These are phyloP conservation scores for Boletus fagicola DNA, from an alignment of 768 basidiomycete species.

Conservation along the genomic window DNA sequence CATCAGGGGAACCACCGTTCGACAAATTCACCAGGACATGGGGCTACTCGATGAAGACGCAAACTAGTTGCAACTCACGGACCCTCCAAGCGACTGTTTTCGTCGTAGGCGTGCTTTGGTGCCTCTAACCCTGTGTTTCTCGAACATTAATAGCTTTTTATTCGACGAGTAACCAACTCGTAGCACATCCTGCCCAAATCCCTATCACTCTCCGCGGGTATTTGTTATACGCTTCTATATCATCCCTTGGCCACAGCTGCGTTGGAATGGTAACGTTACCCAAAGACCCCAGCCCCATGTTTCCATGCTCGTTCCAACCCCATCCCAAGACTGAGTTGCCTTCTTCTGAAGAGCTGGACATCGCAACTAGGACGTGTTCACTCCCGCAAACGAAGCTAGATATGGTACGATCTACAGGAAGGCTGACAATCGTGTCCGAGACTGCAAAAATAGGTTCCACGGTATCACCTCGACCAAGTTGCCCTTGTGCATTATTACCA, in stretches of 20 bases:
- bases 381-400: conserved; percentile 68
- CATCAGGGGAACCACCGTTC: conserved; percentile 64
- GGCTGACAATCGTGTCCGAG: conserved; percentile 12
- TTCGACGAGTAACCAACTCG: conserved; percentile 33
- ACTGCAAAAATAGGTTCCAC: neutral
- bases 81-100: neutral
- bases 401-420: conserved; percentile 26
- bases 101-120: neutral
- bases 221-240: conserved; percentile 1
- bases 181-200: conserved; percentile 34
- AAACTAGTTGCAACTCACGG: conserved; percentile 14
- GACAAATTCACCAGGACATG: conserved; percentile 72
- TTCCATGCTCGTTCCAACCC: conserved; percentile 99
- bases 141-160: conserved; percentile 10
- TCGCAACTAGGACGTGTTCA: conserved; percentile 70
- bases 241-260: conserved; percentile 50
- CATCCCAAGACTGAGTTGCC: conserved; percentile 63
- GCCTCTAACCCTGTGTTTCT: neutral
- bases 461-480: conserved; percentile 50
- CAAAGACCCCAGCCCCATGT: conserved; percentile 68
- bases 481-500: conserved; percentile 58
- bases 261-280: conserved; percentile 50
- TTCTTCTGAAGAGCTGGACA: conserved; percentile 28
- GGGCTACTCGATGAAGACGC: conserved; percentile 61
- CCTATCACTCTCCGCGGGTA: conserved; percentile 17